These are phyloP conservation scores for Trichoderma koningiopsis DNA, from an alignment of 2,329 filamentous ascomycete species.

Conservation along the genomic window DNA sequence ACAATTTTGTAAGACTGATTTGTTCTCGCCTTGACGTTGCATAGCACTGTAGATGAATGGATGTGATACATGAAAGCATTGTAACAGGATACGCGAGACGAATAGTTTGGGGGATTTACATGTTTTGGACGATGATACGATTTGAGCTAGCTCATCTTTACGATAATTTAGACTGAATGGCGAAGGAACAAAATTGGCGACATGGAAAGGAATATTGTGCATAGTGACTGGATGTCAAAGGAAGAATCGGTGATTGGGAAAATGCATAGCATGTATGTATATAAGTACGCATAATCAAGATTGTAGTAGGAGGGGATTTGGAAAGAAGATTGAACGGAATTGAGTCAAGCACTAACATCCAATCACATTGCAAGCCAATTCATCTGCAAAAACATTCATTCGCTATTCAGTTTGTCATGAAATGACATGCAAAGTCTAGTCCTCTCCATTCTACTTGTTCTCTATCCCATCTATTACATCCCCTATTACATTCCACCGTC, in stretches of 20 bases:
- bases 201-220: not conserved
- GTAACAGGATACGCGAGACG: not conserved
- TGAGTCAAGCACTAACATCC: not conserved
- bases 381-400: not conserved
- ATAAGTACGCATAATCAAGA: not conserved
- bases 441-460: not conserved
- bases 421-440: constrained; percentile 1
- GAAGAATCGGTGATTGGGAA: not conserved
- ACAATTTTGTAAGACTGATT: not conserved
- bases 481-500: no score
- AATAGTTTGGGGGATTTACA: not conserved
- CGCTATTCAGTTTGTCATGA: not conserved
- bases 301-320: not conserved
- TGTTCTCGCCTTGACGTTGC: not conserved
- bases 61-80: not conserved
- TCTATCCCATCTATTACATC: not conserved
- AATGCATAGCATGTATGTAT: not conserved
- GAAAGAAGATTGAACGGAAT: not conserved
- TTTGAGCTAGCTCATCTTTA: not conserved
- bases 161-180: not conserved
- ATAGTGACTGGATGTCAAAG: not conserved
- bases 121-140: not conserved
- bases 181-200: not conserved
- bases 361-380: not conserved
- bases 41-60: not conserved